Evolutionary conservation across 1,284 basidiomycete species (phyloP).

Genomic region (Coniferiporia sulphurascens): DNA sequence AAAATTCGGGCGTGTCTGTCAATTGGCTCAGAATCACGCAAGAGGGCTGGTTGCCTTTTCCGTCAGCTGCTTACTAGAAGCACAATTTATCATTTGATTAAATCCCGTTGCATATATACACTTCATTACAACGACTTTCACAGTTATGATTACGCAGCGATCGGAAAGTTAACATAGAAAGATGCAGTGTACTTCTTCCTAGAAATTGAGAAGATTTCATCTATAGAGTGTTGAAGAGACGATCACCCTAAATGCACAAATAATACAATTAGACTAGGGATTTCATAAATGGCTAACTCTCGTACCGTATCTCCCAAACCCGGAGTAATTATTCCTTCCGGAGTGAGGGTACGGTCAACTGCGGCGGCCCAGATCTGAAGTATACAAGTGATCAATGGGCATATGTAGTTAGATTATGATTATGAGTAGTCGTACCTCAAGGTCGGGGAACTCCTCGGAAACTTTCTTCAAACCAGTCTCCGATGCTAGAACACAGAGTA

Average conservation of each 20-base stretch:
- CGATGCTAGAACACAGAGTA: conserved; percentile 81
- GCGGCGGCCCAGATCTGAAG: conserved; percentile 81
- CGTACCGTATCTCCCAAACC: conserved; percentile 86
- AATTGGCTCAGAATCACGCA: background rate
- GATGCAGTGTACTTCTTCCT: background rate
- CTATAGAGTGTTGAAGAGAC: conserved; percentile 55
- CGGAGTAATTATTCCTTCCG: conserved; percentile 73
- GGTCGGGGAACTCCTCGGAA: conserved; percentile 61
- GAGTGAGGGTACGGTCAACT: conserved; percentile 69
- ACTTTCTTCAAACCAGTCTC: conserved; percentile 71
- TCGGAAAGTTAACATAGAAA: background rate
- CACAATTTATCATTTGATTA: background rate
- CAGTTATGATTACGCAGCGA: background rate
- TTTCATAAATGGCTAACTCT: conserved; percentile 14
- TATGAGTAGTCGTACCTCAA: conserved; percentile 55
- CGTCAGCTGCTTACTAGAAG: background rate
- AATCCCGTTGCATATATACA: background rate
- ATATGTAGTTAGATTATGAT: background rate
- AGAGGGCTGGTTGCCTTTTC: background rate
- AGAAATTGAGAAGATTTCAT: background rate
- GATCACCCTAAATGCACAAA: conserved; percentile 47
- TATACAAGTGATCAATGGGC: background rate
- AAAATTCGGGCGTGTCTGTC: background rate
- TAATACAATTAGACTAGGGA: background rate
- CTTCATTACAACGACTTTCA: background rate